Evolutionary conservation across 2,329 filamentous ascomycete species (phyloP).

Genomic region (Ophiocordyceps camponoti-saundersi): DNA sequence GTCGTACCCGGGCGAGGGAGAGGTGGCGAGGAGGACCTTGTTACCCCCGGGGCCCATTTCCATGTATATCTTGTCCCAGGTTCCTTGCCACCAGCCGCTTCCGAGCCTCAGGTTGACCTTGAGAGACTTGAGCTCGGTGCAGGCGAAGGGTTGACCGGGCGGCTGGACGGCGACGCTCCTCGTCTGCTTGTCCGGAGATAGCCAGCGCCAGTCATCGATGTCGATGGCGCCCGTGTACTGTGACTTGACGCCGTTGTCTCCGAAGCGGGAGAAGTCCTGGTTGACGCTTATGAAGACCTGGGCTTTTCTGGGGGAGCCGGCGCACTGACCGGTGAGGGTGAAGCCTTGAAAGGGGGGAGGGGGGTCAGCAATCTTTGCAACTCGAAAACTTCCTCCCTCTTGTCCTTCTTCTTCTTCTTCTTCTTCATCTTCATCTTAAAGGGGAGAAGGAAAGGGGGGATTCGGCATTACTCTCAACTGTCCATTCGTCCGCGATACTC

Average conservation of each 20-base stretch:
- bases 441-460: not conserved
- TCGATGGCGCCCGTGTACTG: not conserved
- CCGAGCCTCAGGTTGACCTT: not conserved
- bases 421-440: not conserved
- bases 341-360: not conserved
- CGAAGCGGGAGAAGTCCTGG: not conserved
- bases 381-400: too few relatives aligned
- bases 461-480: not conserved
- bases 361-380: too few relatives aligned
- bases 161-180: not conserved
- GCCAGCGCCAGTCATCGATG: not conserved
- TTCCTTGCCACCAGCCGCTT: not conserved
- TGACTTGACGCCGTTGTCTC: not conserved
- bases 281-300: not conserved
- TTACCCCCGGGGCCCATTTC: not conserved
- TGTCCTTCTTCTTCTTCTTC: not conserved
- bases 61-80: not conserved
- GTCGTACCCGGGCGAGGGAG: not conserved
- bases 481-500: not conserved
- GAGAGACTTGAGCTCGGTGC: not conserved
- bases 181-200: not conserved
- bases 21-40: not conserved
- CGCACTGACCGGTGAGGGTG: not conserved
- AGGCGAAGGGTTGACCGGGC: not conserved
- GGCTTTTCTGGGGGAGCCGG: not conserved